Percentiles rank a stretch among this genome's conserved stretches.
phyloP scores from a whole-genome alignment of 2,329 filamentous ascomycete genomes.

The Fusarium phyllophilum region DNA sequence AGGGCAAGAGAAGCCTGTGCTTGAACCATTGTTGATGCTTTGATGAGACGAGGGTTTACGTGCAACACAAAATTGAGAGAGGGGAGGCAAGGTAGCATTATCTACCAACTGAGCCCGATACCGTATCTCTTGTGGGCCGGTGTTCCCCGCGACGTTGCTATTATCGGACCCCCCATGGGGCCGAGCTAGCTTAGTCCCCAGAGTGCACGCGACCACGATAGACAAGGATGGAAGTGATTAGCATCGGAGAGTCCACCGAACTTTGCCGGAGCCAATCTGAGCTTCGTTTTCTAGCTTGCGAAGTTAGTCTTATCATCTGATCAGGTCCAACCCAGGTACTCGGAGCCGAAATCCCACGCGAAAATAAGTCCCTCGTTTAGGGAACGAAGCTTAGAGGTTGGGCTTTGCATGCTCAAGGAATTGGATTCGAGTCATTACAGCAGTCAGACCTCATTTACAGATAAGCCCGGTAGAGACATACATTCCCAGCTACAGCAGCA shows the following conservation, averaged over 20 bases:
- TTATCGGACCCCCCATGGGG: slow-evolving; percentile 20
- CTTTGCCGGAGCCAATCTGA: slow-evolving; percentile 5
- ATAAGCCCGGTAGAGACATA: fast-evolving
- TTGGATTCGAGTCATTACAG: background rate
- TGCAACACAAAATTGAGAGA: too few relatives aligned
- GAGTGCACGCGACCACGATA: slow-evolving; percentile 8
- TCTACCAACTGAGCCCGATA: background rate
- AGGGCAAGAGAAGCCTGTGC: slow-evolving; percentile 17
- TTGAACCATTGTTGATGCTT: slow-evolving; percentile 5
- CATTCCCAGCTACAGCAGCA: fast-evolving
- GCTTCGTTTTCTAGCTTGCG: background rate
- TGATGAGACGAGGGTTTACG: background rate
- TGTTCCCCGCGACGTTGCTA: slow-evolving; percentile 15
- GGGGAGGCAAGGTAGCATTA: slow-evolving; percentile 20
- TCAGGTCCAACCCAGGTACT: background rate
- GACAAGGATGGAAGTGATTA: slow-evolving; percentile 14
- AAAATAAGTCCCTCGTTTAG: background rate
- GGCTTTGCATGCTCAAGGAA: background rate
- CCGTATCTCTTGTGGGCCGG: slow-evolving; percentile 15
- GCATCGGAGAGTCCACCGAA: slow-evolving; percentile 46
- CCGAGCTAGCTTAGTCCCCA: slow-evolving; percentile 1
- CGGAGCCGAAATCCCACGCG: background rate
- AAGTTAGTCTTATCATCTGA: background rate
- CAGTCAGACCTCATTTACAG: fast-evolving
- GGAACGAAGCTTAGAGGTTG: background rate